Conservation (phyloP, 2,329 filamentous ascomycete genomes). For the Alternaria triticimaculans region DNA sequence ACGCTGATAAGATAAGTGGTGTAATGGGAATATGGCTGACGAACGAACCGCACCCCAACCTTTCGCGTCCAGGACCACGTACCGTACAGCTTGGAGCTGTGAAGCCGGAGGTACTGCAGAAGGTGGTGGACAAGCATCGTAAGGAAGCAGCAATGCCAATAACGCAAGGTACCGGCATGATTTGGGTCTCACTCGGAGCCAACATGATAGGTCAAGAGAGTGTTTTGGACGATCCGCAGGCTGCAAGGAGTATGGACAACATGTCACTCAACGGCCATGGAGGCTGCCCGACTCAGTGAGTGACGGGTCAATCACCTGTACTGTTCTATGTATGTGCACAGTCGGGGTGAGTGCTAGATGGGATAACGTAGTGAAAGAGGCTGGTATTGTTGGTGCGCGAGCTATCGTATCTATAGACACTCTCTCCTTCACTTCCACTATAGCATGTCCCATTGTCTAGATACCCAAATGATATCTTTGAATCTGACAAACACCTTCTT, state of each 20-base stretch:
- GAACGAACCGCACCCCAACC: background rate
- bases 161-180: no score
- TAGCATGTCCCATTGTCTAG: background rate
- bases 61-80: background rate
- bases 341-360: background rate
- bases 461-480: background rate
- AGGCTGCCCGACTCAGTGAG: background rate
- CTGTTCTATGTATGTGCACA: background rate
- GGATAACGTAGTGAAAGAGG: background rate
- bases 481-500: background rate
- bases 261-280: background rate
- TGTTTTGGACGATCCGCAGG: background rate
- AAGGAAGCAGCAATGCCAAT: no score
- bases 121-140: background rate
- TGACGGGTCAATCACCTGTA: rapidly evolving
- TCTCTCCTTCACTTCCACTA: background rate
- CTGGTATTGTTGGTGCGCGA: background rate
- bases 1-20: background rate
- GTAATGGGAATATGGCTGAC: background rate
- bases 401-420: background rate
- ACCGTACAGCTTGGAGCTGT: rapidly evolving
- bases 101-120: background rate
- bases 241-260: background rate
- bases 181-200: no score
- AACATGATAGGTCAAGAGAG: no score